Conservation (phyloP, 192 early-diverging fungal species). For the Gamsiella multidivaricata region DNA sequence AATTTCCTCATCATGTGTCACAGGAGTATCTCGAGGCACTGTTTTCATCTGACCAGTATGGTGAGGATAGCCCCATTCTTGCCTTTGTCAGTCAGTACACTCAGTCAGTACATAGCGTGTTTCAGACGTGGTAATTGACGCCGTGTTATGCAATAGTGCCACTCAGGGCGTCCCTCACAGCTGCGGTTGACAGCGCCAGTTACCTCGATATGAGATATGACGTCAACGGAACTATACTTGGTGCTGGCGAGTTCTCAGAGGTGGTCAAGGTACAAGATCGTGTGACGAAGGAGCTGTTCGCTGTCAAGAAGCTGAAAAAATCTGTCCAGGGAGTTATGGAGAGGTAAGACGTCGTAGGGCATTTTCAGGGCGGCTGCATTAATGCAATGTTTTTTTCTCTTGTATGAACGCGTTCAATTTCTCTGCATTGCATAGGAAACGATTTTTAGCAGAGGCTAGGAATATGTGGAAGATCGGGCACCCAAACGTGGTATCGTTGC, state of each 20-base stretch:
- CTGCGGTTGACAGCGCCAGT: constrained; percentile 55
- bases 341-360: constrained; percentile 49
- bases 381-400: too few relatives aligned
- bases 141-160: constrained; percentile 9
- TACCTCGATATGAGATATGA: constrained; percentile 80
- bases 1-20: constrained; percentile 48
- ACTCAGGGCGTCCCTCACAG: constrained; percentile 21
- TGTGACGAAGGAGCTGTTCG: constrained; percentile 72
- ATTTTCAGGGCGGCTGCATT: not conserved
- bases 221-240: constrained; percentile 66
- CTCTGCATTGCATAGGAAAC: constrained; percentile 57
- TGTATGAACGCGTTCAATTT: too few relatives aligned
- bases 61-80: constrained; percentile 12
- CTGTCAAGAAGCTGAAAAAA: constrained; percentile 83
- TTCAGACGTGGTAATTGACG: not conserved
- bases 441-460: constrained; percentile 83
- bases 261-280: constrained; percentile 81
- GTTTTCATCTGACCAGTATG: constrained; percentile 32
- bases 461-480: constrained; percentile 75
- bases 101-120: too few relatives aligned
- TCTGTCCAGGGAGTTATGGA: constrained; percentile 78
- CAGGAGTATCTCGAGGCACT: constrained; percentile 40
- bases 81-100: too few relatives aligned
- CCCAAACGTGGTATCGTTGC: constrained; percentile 74
- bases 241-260: constrained; percentile 84